Percentiles rank a stretch among this genome's conserved stretches.
phyloP scores from a whole-genome alignment of 1,284 basidiomycete species.

The Apiotrichum sp. region DNA sequence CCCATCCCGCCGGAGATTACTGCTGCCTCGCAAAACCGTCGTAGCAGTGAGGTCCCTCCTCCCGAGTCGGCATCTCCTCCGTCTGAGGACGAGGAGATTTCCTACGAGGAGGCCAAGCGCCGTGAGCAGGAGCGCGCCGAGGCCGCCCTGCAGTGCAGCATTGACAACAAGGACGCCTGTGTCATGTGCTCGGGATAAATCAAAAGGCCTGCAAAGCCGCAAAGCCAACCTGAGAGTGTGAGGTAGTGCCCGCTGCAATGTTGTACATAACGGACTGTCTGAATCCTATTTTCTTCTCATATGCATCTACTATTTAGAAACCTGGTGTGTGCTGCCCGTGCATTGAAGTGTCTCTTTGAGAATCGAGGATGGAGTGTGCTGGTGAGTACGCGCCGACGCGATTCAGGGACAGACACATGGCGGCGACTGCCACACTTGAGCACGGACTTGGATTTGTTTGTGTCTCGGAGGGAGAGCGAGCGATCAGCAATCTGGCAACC shows the following conservation, averaged over 20 bases:
- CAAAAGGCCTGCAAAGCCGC: no score
- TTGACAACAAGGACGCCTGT: constrained; percentile 50
- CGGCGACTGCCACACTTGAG: no score
- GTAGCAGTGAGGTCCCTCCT: constrained; percentile 9
- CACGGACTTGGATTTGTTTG: background rate
- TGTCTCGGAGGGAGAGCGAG: background rate
- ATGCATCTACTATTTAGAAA: constrained; percentile 1
- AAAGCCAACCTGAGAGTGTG: background rate
- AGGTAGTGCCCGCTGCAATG: constrained; percentile 3
- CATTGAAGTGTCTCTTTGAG: background rate
- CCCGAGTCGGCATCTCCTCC: constrained; percentile 31
- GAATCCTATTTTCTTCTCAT: background rate
- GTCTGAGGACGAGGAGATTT: constrained; percentile 46
- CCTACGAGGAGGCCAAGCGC: constrained; percentile 48
- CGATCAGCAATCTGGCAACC: no score
- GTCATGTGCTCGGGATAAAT: constrained; percentile 47
- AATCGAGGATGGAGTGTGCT: background rate
- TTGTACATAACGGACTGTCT: constrained; percentile 7
- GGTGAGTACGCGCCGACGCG: no score
- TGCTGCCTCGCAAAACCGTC: constrained; percentile 19
- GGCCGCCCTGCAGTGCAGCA: constrained; percentile 47
- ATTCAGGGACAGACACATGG: no score
- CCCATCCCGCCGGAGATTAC: constrained; percentile 19
- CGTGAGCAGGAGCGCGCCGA: constrained; percentile 46
- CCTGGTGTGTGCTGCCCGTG: background rate